These are phyloP conservation scores for Secale cereale DNA, from an alignment of 176 grass and related monocot genomes.

Conservation along the genomic window DNA sequence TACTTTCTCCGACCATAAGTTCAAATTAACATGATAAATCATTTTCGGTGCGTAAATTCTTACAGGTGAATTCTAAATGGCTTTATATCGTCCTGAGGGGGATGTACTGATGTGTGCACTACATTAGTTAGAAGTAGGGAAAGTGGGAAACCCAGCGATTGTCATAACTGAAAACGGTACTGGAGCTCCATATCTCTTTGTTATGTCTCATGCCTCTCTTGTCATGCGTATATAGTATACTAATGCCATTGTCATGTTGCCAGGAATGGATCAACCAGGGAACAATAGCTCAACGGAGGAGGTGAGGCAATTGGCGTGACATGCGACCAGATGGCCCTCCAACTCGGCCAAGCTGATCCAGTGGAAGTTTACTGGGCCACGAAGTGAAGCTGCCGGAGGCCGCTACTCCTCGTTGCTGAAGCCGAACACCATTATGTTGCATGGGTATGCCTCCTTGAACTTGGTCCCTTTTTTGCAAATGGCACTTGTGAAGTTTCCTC, in stretches of 20 bases:
- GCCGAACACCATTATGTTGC: neutral
- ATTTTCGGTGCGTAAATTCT: no score
- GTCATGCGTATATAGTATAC: no score
- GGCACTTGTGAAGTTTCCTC: no score
- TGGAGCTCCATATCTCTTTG: neutral
- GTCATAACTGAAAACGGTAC: slow-evolving; percentile 19
- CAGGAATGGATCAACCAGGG: no score
- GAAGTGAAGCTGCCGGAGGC: neutral
- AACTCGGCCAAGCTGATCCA: neutral
- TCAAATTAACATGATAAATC: neutral
- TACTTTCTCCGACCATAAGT: neutral
- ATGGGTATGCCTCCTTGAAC: no score
- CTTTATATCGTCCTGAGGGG: slow-evolving; percentile 60
- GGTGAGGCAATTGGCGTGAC: neutral
- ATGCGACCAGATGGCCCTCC: neutral
- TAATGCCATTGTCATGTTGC: no score
- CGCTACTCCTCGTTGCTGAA: neutral
- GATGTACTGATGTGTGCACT: slow-evolving; percentile 74
- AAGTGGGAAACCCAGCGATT: slow-evolving; percentile 55
- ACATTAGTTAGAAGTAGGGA: slow-evolving; percentile 62
- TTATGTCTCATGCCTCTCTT: no score
- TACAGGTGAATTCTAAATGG: slow-evolving; percentile 30
- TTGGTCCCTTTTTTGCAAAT: no score
- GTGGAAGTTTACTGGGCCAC: neutral
- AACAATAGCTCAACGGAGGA: neutral